These are phyloP conservation scores for Ogataea ganodermae DNA, from an alignment of 805 yeast species.

Conservation along the genomic window DNA sequence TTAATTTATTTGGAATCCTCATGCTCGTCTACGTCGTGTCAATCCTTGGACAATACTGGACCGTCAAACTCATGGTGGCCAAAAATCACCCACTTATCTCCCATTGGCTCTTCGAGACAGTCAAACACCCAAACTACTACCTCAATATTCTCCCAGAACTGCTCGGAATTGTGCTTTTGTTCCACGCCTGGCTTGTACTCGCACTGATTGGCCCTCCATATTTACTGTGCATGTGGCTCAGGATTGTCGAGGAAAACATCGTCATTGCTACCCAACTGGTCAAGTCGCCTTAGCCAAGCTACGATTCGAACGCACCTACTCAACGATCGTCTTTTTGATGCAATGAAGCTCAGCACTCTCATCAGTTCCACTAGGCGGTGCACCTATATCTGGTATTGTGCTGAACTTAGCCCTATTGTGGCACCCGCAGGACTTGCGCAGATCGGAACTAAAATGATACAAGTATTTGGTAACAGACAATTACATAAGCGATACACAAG, in stretches of 20 bases:
- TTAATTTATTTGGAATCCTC: slow-evolving; percentile 14
- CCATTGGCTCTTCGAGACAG: slow-evolving; percentile 15
- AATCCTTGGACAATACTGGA: slow-evolving; percentile 18
- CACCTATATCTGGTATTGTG: background rate
- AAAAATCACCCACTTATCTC: slow-evolving; percentile 18
- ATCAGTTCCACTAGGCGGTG: background rate
- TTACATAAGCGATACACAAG: background rate
- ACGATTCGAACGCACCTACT: background rate
- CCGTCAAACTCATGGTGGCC: slow-evolving; percentile 20
- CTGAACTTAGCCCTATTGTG: too few relatives aligned
- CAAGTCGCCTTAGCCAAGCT: background rate
- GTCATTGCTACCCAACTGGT: slow-evolving; percentile 13
- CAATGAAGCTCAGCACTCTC: background rate
- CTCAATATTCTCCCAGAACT: slow-evolving; percentile 19
- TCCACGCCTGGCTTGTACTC: slow-evolving; percentile 15
- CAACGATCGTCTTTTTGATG: background rate
- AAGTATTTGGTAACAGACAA: background rate
- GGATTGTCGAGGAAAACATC: slow-evolving; percentile 18
- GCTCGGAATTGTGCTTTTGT: slow-evolving; percentile 12
- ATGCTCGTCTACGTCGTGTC: slow-evolving; percentile 12
- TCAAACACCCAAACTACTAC: slow-evolving; percentile 20
- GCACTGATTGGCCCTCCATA: slow-evolving; percentile 14
- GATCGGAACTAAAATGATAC: too few relatives aligned
- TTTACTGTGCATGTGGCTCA: slow-evolving; percentile 5
- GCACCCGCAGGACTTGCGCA: too few relatives aligned